phyloP scores from a whole-genome alignment of 1,139 yeast genomes.

The Zygosaccharomyces sapae region DNA sequence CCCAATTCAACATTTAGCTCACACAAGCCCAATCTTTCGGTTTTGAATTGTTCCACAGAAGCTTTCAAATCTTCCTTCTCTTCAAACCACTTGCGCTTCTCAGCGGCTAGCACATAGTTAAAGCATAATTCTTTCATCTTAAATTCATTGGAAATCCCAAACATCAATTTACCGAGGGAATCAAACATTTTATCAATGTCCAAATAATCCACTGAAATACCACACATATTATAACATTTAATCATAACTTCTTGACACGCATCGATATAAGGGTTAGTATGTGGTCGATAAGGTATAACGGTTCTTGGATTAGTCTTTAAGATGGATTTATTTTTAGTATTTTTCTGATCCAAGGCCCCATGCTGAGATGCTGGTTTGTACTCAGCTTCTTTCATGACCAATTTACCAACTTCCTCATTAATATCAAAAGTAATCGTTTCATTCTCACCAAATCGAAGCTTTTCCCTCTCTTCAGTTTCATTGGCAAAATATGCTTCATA shows the following conservation, averaged over 20 bases:
- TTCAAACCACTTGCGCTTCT: constrained; percentile 3
- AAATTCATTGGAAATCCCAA: constrained; percentile 4
- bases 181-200: constrained; percentile 4
- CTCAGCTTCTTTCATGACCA: neutral
- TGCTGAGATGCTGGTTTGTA: neutral
- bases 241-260: constrained; percentile 4
- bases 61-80: neutral
- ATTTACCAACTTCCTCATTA: constrained; percentile 1
- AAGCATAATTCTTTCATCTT: constrained; percentile 3
- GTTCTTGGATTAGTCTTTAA: neutral
- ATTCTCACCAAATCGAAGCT: constrained; percentile 2
- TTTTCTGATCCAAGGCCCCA: neutral
- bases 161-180: constrained; percentile 1
- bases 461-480: constrained; percentile 1
- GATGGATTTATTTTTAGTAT: neutral
- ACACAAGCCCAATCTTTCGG: neutral
- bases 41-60: neutral
- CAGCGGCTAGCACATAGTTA: constrained; percentile 3
- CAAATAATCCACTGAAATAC: constrained; percentile 2
- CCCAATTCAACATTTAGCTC: neutral
- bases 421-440: constrained; percentile 1
- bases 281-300: neutral
- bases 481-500: constrained; percentile 1
- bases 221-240: constrained; percentile 4
- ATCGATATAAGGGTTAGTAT: constrained; percentile 1